Base-by-base conservation (phyloP, 768 basidiomycete genomes). In the Holtermanniella nyarrowii region DNA sequence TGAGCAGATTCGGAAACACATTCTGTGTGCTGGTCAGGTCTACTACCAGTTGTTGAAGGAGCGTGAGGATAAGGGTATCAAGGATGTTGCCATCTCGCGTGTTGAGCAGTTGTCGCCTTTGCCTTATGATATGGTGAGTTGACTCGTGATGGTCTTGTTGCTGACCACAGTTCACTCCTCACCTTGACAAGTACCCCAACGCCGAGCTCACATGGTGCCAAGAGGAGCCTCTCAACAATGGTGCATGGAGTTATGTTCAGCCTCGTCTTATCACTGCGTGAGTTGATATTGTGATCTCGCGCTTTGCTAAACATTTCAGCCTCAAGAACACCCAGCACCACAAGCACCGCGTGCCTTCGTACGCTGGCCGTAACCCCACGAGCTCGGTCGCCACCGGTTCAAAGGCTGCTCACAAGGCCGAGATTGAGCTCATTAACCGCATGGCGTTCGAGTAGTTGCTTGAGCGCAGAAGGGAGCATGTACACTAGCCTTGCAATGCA, bases 21-120 rank as follows among this genome's bases (percentile, higher is more conserved):
- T 99, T 65, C 79, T 96, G 42, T 93, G 91, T 76, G 79, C 84
- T 81, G 89, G 91, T 57, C 93, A 99, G 77, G 89, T 97, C 42
- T 99, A 99, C 77, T 82, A 85, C 65, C 78, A 86, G 25, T 79
- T 99, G 40, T 69, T 90, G 22, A 82, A 86, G 63, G 91, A 95
- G 65, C 85, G 95, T 52, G 87, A 93, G 70, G 85, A 85, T 41
- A 82, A 81, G 55, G 88, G 88, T 20, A 83, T 93, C 74, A 88
- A 85, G 56, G 86, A 97, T 68, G 79, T 99, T 58, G 93, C 84
- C 22, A 95, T 99, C 65, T 91, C 88, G 61, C 78, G 95, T 45
- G 70, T 99, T 42, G 95, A 99, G 71, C 95, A 99, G 73, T 66
- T 97, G 50, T 91, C 89, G 23, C 95, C 95, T 0, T 88, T 99